Percentiles rank a stretch among this genome's conserved stretches.
Conservation (phyloP, 306 rosid genomes). For the Rubus idaeus region DNA sequence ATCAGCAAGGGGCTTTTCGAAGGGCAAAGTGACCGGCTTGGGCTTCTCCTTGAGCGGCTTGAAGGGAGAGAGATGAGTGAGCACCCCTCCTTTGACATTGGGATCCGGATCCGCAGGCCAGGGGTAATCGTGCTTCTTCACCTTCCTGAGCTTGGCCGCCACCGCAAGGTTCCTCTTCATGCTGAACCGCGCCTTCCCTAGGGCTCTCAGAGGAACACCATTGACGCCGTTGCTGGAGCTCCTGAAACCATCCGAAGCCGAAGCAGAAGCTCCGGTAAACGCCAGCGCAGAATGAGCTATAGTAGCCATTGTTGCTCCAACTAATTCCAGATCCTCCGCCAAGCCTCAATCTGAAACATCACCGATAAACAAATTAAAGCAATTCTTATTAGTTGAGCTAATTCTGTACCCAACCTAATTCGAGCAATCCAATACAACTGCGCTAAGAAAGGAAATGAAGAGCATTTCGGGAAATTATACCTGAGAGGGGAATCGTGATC, state of each 20-base stretch:
- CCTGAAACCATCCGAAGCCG: conserved; percentile 86
- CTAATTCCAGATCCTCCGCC: conserved; percentile 31
- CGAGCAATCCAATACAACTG: no score
- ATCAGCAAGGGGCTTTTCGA: conserved; percentile 73
- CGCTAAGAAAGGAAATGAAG: not conserved
- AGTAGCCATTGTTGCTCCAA: conserved; percentile 57
- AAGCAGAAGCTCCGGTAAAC: conserved; percentile 35
- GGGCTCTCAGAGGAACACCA: conserved; percentile 66
- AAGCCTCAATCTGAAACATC: not conserved
- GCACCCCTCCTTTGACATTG: conserved; percentile 78
- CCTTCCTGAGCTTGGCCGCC: conserved; percentile 62
- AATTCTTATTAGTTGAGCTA: not conserved
- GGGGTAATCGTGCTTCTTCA: conserved; percentile 80
- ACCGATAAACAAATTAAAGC: not conserved
- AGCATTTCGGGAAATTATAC: not conserved
- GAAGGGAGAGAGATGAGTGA: conserved; percentile 68
- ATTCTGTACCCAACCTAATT: no score
- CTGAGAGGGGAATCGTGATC: conserved; percentile 25
- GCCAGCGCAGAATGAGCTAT: conserved; percentile 54
- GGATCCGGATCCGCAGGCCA: conserved; percentile 87
- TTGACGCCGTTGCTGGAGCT: conserved; percentile 63
- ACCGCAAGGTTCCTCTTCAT: conserved; percentile 51
- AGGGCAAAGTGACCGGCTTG: conserved; percentile 71
- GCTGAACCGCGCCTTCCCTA: conserved; percentile 56
- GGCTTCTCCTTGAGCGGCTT: conserved; percentile 79